A percentile compares a stretch with the other conserved stretches of the same genome.
These are phyloP conservation scores for Mycena venus DNA, from an alignment of 768 basidiomycete genomes.

Conservation along the genomic window DNA sequence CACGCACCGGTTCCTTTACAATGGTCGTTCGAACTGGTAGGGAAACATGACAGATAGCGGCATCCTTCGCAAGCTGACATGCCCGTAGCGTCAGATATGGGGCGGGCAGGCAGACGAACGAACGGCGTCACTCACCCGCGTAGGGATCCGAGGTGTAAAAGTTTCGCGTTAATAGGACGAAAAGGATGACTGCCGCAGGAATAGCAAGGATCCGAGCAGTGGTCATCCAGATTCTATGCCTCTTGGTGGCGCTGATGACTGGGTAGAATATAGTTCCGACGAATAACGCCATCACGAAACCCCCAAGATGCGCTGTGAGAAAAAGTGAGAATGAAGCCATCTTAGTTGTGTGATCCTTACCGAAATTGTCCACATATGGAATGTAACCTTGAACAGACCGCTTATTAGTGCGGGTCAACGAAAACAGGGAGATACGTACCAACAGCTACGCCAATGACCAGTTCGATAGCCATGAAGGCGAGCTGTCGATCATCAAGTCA, in stretches of 20 bases:
- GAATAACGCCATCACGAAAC: conserved; percentile 87
- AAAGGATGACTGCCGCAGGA: conserved; percentile 83
- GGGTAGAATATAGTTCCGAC: conserved; percentile 90
- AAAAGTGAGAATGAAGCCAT: background rate
- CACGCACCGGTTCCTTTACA: conserved; percentile 60
- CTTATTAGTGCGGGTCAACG: background rate
- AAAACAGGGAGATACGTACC: conserved; percentile 50
- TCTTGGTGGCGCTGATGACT: conserved; percentile 83
- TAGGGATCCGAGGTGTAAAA: conserved; percentile 93
- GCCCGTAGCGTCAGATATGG: conserved; percentile 4
- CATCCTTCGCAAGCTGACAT: conserved; percentile 92
- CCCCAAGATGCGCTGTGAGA: conserved; percentile 83
- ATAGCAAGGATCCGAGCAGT: conserved; percentile 78
- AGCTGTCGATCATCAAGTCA: conserved; percentile 60
- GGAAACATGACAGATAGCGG: conserved; percentile 92
- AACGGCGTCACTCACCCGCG: conserved; percentile 66
- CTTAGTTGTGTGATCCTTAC: conserved; percentile 55
- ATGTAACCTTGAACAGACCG: conserved; percentile 4
- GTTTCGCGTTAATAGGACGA: conserved; percentile 85
- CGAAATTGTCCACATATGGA: conserved; percentile 85
- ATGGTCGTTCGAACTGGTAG: conserved; percentile 76
- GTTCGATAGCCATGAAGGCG: conserved; percentile 86
- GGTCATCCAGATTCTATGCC: conserved; percentile 82
- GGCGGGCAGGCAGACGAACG: conserved; percentile 12
- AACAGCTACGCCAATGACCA: conserved; percentile 87